These are phyloP conservation scores for Plantago major DNA, from an alignment of 257 asterid species.

Conservation along the genomic window DNA sequence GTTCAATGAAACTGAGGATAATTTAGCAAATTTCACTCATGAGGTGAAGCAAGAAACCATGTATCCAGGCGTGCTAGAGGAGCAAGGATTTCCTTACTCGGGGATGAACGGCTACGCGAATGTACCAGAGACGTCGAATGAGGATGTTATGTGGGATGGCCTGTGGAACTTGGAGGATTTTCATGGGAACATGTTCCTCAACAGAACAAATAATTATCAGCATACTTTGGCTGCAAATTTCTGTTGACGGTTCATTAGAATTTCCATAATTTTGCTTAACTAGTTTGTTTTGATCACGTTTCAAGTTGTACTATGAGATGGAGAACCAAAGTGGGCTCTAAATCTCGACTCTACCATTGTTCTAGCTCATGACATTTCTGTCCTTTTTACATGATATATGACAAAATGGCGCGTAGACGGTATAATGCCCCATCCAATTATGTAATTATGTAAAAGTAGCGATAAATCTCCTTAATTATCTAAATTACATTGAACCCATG, in stretches of 20 bases:
- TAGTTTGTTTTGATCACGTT: slow-evolving; percentile 4
- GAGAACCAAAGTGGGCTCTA: slow-evolving; percentile 7
- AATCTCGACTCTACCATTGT: neutral
- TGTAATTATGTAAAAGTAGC: no score
- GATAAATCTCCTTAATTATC: no score
- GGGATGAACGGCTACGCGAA: slow-evolving; percentile 33
- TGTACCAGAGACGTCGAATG: slow-evolving; percentile 33
- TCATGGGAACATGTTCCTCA: slow-evolving; percentile 28
- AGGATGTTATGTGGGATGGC: slow-evolving; percentile 58
- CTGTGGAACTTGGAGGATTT: slow-evolving; percentile 69
- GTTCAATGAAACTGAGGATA: slow-evolving; percentile 33
- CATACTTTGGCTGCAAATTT: slow-evolving; percentile 21
- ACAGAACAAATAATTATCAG: slow-evolving; percentile 25
- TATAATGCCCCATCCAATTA: no score
- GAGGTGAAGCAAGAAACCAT: slow-evolving; percentile 34
- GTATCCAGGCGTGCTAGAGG: slow-evolving; percentile 23
- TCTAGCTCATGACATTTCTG: slow-evolving; percentile 3
- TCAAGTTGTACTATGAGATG: neutral
- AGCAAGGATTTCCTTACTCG: slow-evolving; percentile 20
- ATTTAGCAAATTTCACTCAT: slow-evolving; percentile 11
- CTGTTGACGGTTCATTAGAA: slow-evolving; percentile 21
- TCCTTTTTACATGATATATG: neutral
- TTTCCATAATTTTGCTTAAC: neutral
- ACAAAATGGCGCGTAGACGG: no score
- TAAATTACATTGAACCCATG: no score